Conservation (phyloP, 257 asterid genomes). For the Penstemon barbatus region DNA sequence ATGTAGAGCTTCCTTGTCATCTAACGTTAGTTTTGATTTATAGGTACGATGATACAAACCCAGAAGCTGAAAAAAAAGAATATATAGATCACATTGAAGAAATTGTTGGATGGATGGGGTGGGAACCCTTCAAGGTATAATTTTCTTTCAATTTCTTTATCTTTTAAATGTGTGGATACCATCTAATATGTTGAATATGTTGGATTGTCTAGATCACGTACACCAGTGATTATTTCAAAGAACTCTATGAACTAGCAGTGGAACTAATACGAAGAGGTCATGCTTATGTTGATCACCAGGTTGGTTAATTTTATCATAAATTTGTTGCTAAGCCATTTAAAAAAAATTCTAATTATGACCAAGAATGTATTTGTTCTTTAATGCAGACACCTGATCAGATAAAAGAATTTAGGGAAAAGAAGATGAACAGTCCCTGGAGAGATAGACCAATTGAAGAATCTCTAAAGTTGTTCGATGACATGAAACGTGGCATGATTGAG, state of each 20-base stretch:
- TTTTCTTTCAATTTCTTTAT: conserved; percentile 11
- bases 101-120: conserved; percentile 97
- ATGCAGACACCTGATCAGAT: conserved; percentile 87
- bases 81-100: conserved; percentile 89
- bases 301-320: conserved; percentile 22
- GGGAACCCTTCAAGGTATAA: conserved; percentile 91
- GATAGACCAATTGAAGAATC: conserved; percentile 86
- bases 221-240: conserved; percentile 92
- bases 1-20: conserved; percentile 10
- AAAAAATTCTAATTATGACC: conserved; percentile 5
- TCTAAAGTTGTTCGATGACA: conserved; percentile 72
- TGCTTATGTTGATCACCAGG: conserved; percentile 99
- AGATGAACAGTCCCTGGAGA: conserved; percentile 97
- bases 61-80: conserved; percentile 96
- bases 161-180: not conserved
- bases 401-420: conserved; percentile 84
- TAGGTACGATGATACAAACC: conserved; percentile 95
- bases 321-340: not conserved
- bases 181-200: conserved; percentile 26
- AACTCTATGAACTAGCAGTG: conserved; percentile 85
- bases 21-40: conserved; percentile 21
- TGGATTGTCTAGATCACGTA: conserved; percentile 66
- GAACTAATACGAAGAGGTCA: conserved; percentile 76
- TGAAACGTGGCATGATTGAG: conserved; percentile 76
- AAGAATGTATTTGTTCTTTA: conserved; percentile 21